Conservation (phyloP, 768 basidiomycete genomes). For the Solioccasus polychromus region DNA sequence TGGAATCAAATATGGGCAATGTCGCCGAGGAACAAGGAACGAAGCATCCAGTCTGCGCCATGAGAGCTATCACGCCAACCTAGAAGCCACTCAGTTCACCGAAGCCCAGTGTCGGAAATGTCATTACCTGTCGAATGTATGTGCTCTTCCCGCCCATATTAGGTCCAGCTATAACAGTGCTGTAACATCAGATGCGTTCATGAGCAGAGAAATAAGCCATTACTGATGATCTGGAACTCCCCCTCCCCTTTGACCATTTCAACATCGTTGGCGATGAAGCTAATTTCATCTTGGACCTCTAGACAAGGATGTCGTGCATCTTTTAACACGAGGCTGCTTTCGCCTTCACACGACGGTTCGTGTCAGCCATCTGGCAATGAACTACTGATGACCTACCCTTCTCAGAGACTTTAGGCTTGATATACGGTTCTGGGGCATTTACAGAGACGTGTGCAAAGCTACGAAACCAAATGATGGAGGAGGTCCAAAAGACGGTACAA, state of each 20-base stretch:
- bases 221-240: conserved; percentile 95
- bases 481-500: neutral
- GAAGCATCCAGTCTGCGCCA: conserved; percentile 95
- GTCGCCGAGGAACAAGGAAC: conserved; percentile 88
- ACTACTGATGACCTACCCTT: conserved; percentile 50
- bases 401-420: conserved; percentile 77
- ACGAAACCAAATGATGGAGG: neutral
- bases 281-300: conserved; percentile 93
- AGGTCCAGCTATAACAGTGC: conserved; percentile 68
- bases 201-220: conserved; percentile 17
- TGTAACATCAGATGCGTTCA: neutral
- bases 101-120: neutral
- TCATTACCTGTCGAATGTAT: conserved; percentile 82
- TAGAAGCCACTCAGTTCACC: conserved; percentile 26
- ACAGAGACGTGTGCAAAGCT: conserved; percentile 93
- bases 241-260: conserved; percentile 92
- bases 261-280: conserved; percentile 94
- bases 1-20: conserved; percentile 92
- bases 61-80: conserved; percentile 93
- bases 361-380: neutral
- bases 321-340: conserved; percentile 73
- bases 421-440: conserved; percentile 82
- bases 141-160: conserved; percentile 99
- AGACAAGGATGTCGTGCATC: conserved; percentile 95
- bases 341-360: conserved; percentile 42